phyloP scores from a whole-genome alignment of 2,329 filamentous ascomycete genomes.

The Epichloe festucae region DNA sequence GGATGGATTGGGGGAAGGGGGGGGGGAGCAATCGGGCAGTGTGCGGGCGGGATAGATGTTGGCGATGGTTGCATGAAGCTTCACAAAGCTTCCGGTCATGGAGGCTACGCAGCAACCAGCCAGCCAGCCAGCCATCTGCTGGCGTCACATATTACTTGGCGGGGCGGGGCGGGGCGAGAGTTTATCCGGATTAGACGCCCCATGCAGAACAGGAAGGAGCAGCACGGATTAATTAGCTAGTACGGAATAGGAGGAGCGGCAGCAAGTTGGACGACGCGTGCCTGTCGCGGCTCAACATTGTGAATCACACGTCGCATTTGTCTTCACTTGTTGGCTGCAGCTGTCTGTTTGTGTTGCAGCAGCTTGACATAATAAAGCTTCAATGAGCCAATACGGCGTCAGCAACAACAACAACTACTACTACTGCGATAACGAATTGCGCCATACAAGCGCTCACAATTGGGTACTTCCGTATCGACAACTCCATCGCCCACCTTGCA shows the following conservation, averaged over 20 bases:
- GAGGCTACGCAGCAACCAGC: not conserved
- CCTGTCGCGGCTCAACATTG: not conserved
- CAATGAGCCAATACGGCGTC: not conserved
- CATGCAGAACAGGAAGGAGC: not conserved
- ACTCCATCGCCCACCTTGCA: not conserved
- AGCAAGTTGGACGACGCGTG: not conserved
- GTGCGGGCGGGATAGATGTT: not conserved
- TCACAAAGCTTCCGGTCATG: not conserved
- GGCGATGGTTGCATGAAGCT: not conserved
- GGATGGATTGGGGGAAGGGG: no score
- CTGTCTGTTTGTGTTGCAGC: not conserved
- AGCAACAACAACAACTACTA: no score
- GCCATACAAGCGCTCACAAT: no score
- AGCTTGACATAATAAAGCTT: not conserved
- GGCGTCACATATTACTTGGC: not conserved
- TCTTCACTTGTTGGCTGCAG: not conserved
- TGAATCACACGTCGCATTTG: not conserved
- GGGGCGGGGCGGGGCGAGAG: not conserved
- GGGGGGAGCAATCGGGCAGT: not conserved
- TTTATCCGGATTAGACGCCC: slow-evolving; percentile 1
- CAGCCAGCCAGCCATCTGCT: not conserved
- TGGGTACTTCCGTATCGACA: no score
- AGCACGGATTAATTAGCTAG: no score
- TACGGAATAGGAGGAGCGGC: no score
- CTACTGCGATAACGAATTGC: no score